Evolutionary conservation across 495 filamentous ascomycete species (phyloP).

Genomic region (Penicilliopsis zonata): DNA sequence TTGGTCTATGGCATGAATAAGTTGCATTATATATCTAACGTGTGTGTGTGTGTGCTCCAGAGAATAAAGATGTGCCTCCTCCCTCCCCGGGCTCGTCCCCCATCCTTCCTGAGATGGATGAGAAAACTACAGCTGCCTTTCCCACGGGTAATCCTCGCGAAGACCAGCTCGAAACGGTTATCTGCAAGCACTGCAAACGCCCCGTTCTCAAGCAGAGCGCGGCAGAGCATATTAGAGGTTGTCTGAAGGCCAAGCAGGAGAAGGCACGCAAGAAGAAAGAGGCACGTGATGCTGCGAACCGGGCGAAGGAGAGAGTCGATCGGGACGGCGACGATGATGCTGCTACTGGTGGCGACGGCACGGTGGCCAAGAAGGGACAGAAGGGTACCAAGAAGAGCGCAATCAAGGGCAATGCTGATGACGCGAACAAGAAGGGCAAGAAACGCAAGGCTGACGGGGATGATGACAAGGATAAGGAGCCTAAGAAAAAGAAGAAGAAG

Average conservation of each 20-base stretch:
- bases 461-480: constrained; percentile 54
- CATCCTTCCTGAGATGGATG: constrained; percentile 63
- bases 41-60: too few relatives aligned
- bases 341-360: constrained; percentile 21
- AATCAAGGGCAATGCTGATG: constrained; percentile 47
- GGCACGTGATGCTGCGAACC: constrained; percentile 54
- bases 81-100: constrained; percentile 33
- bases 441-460: constrained; percentile 78
- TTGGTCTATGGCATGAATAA: constrained; percentile 1
- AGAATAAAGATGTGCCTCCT: constrained; percentile 15
- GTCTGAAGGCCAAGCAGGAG: constrained; percentile 64
- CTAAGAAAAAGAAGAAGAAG: constrained; percentile 91
- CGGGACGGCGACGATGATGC: constrained; percentile 50
- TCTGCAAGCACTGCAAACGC: constrained; percentile 78
- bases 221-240: constrained; percentile 54
- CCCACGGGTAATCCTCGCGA: constrained; percentile 59
- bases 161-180: constrained; percentile 50
- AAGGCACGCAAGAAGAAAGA: constrained; percentile 72
- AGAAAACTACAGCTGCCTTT: constrained; percentile 56
- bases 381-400: constrained; percentile 66
- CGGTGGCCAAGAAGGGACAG: constrained; percentile 27
- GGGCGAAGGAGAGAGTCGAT: constrained; percentile 46
- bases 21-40: too few relatives aligned
- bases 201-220: constrained; percentile 48
- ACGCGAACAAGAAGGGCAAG: constrained; percentile 64